Evolutionary conservation across 2,329 filamentous ascomycete genomes (phyloP).

Genomic region (Alternaria sp.): DNA sequence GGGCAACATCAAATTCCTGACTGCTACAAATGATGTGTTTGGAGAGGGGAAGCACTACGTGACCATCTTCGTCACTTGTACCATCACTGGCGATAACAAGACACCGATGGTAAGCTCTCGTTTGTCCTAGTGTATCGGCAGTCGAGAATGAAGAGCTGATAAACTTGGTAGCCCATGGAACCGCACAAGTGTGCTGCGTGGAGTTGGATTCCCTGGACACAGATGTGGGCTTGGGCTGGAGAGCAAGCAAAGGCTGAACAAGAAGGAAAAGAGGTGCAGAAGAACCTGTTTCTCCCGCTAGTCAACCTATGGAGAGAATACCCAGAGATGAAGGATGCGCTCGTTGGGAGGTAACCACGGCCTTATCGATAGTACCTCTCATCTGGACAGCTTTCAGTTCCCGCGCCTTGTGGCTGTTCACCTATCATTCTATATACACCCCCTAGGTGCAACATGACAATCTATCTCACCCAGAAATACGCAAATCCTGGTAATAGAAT

Average conservation of each 20-base stretch:
- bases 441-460: not conserved
- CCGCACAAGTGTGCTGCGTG: conserved; percentile 65
- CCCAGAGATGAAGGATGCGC: conserved; percentile 38
- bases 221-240: conserved; percentile 53
- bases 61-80: conserved; percentile 72
- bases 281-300: conserved; percentile 59
- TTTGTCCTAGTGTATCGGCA: not conserved
- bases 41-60: conserved; percentile 74
- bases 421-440: not conserved
- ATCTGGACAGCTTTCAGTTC: not conserved
- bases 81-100: conserved; percentile 57
- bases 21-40: conserved; percentile 75
- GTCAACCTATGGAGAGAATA: conserved; percentile 54
- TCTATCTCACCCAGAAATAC: not conserved
- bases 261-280: conserved; percentile 36
- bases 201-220: conserved; percentile 63
- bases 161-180: conserved; percentile 50
- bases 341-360: conserved; percentile 18
- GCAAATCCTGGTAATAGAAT: not conserved
- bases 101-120: conserved; percentile 62
- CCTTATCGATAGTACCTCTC: not conserved
- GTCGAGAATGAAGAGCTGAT: not conserved
- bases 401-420: not conserved
- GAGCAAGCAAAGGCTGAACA: conserved; percentile 43
- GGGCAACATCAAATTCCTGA: conserved; percentile 62